A percentile compares a stretch with the other conserved stretches of the same genome.
phyloP scores from a whole-genome alignment of 768 basidiomycete species.

The Tricholoma matsutake region DNA sequence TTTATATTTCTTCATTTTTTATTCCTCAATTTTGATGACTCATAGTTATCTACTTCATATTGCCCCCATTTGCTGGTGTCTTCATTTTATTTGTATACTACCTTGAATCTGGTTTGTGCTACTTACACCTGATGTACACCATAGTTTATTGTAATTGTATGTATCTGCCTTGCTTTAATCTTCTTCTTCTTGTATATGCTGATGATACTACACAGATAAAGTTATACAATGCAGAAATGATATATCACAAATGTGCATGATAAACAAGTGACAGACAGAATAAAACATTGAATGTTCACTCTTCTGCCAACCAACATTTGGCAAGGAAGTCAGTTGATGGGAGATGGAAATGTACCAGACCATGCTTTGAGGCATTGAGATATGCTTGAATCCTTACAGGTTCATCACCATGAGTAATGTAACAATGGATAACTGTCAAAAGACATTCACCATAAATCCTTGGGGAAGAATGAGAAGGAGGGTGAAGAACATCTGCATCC shows the following conservation, averaged over 20 bases:
- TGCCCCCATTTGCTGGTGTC: too few species aligned
- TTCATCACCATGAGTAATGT: neutral
- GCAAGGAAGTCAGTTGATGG: conserved; percentile 65
- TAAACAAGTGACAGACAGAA: neutral
- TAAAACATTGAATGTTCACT: conserved; percentile 25
- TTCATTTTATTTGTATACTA: too few species aligned
- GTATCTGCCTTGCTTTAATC: too few species aligned
- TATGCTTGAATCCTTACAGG: conserved; percentile 28
- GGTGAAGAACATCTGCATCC: conserved; percentile 49
- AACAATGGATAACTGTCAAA: neutral
- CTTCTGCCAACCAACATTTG: conserved; percentile 66
- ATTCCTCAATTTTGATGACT: too few species aligned
- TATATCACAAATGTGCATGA: neutral
- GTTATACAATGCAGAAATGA: neutral
- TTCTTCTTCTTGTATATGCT: too few species aligned
- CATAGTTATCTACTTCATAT: too few species aligned
- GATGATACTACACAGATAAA: conserved; percentile 22
- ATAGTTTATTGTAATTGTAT: too few species aligned
- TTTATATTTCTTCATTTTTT: too few species aligned
- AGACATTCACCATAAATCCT: conserved; percentile 58
- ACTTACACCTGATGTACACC: too few species aligned
- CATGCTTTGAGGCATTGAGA: conserved; percentile 47
- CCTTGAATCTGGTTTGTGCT: too few species aligned
- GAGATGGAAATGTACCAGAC: conserved; percentile 54
- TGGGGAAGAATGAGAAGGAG: conserved; percentile 40